phyloP scores from a whole-genome alignment of 2,329 filamentous ascomycete genomes.

The Teratosphaeria zuluensis region DNA sequence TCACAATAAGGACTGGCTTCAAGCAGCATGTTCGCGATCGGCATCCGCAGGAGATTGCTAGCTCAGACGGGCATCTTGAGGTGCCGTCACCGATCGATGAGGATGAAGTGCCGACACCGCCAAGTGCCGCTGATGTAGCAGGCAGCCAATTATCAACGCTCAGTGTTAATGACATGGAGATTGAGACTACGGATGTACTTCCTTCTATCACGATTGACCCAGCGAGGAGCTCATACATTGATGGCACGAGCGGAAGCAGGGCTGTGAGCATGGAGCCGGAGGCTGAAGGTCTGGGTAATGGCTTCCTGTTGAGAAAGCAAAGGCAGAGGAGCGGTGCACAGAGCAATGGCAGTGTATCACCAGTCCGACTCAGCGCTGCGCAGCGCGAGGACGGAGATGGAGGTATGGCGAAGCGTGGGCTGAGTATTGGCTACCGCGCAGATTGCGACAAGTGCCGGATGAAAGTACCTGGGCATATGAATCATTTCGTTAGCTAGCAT shows the following conservation, averaged over 20 bases:
- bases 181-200: constrained; percentile 16
- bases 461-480: constrained; percentile 41
- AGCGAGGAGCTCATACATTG: constrained; percentile 6
- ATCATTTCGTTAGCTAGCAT: constrained; percentile 31
- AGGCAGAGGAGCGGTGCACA: constrained; percentile 26
- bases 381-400: neutral
- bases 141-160: constrained; percentile 27
- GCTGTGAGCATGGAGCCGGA: constrained; percentile 15
- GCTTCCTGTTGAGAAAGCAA: constrained; percentile 24
- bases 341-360: constrained; percentile 19
- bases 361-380: neutral
- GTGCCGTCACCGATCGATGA: constrained; percentile 27
- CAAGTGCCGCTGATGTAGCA: constrained; percentile 19
- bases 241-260: neutral
- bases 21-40: constrained; percentile 21
- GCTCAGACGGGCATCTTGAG: constrained; percentile 19
- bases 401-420: constrained; percentile 21
- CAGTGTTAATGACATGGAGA: constrained; percentile 27
- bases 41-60: constrained; percentile 21
- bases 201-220: constrained; percentile 17
- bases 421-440: constrained; percentile 40
- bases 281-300: neutral
- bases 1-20: constrained; percentile 9
- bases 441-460: constrained; percentile 41
- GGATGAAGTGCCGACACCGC: constrained; percentile 26